phyloP scores from a whole-genome alignment of 306 rosid species.

The Corylus avellana region DNA sequence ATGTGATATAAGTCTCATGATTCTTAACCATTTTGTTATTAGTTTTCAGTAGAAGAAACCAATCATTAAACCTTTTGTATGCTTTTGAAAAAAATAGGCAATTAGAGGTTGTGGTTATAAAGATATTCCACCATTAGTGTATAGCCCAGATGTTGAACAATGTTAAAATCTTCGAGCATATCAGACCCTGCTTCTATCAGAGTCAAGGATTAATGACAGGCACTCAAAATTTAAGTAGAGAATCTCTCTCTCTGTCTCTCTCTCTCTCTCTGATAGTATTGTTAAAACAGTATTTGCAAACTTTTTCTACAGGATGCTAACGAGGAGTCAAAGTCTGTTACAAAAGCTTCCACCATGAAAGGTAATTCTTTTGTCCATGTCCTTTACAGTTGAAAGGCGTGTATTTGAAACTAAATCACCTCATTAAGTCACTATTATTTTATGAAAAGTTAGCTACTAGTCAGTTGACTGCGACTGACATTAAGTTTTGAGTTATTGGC shows the following conservation, averaged over 20 bases:
- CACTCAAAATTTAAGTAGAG: not conserved
- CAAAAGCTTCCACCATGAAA: slow-evolving; percentile 91
- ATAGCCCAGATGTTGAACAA: not conserved
- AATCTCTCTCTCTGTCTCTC: not conserved
- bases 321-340: slow-evolving; percentile 90
- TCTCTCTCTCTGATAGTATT: not conserved
- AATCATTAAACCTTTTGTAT: not conserved
- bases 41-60: not conserved
- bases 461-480: not conserved
- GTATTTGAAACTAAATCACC: not conserved
- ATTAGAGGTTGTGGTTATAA: not conserved
- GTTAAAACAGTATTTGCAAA: not conserved
- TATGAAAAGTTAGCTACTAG: not conserved
- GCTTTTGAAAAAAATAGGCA: not conserved
- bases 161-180: not conserved
- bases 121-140: not conserved
- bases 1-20: not conserved
- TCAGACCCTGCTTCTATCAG: not conserved
- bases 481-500: not conserved
- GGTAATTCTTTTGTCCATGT: slow-evolving; percentile 41
- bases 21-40: not conserved
- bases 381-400: slow-evolving; percentile 14
- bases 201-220: not conserved
- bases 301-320: slow-evolving; percentile 57
- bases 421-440: not conserved